Evolutionary conservation across 192 early-diverging fungal genomes (phyloP), one percentile per base, ranked within the genome.

Genomic region (Entophlyctis luteolus): DNA sequence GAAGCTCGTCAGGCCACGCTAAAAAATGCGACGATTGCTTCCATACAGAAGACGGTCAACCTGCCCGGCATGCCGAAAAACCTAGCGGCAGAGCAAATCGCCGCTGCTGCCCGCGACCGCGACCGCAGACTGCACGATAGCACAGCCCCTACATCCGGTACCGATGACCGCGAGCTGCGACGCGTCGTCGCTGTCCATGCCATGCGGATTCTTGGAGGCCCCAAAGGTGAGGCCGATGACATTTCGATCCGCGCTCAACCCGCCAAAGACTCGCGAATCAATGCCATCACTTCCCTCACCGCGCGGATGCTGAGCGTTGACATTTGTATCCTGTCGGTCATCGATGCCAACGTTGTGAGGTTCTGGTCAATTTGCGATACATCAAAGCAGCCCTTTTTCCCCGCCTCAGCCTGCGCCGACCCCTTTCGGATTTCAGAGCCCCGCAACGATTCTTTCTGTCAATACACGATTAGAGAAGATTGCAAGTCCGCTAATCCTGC

Each of bases 401-500:
- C 45, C 10, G 42, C 12, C n/a, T 4, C 6, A 5, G 58, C 58
- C 2, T 14, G 39, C 2, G 22, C 27, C 16, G 58, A 60, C 20
- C 55, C 67, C 8, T 57, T 27, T 8, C 22, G 32, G 5, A 3
- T 48, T 12, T 18, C 28, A 22, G 67, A 69, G 39, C 22, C 34
- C 5, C 35, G 67, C 5, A n/a, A 28, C 25, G 67, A 69, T 36
- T 57, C 67, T 14, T 69, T 69, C 31, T 69, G 67, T 28, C 67
- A 69, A 25, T 69, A 69, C 33, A 42, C 56, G 27, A 69, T 69
- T n/a, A n/a, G 67, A 2, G 67, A 69, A 12, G 67, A 48, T 1
- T 20, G 49, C 10, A 52, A 20, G 22, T 16, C 49, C 10, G 49
- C 5, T 16, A 28, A 28, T 5, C 5, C 22, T 16, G 49, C 22